These are phyloP conservation scores for Leptosphaerulina australis DNA, from an alignment of 2,329 filamentous ascomycete genomes.

Conservation along the genomic window DNA sequence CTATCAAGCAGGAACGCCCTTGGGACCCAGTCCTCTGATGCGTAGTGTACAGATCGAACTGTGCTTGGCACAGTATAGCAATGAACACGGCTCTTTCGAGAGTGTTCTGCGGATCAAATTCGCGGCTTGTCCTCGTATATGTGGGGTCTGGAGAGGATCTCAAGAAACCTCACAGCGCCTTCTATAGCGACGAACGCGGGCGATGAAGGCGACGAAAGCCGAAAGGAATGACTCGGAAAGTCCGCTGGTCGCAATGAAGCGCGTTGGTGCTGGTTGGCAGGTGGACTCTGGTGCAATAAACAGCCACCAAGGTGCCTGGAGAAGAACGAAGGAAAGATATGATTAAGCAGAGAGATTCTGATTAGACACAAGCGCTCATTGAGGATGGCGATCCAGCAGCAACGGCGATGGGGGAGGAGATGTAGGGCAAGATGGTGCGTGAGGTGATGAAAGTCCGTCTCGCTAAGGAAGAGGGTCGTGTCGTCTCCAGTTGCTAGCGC, in stretches of 20 bases:
- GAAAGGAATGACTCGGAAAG: conserved; percentile 39
- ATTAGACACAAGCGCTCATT: conserved; percentile 40
- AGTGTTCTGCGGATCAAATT: conserved; percentile 4
- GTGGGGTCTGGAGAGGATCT: conserved; percentile 12
- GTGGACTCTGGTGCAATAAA: conserved; percentile 43
- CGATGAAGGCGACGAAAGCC: conserved; percentile 10
- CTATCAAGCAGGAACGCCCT: conserved; percentile 7
- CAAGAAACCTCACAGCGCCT: conserved; percentile 18
- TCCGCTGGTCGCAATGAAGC: conserved; percentile 24
- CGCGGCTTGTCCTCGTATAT: conserved; percentile 4
- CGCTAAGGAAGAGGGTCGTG: conserved; percentile 12
- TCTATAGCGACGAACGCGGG: conserved; percentile 18
- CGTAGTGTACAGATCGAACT: neutral
- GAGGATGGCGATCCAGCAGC: conserved; percentile 25
- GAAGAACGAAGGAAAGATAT: conserved; percentile 46
- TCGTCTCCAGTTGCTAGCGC: conserved; percentile 4
- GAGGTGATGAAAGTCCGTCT: conserved; percentile 19
- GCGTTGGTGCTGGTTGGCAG: conserved; percentile 16
- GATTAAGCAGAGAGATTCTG: conserved; percentile 42
- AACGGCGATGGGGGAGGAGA: conserved; percentile 22
- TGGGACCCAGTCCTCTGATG: conserved; percentile 13
- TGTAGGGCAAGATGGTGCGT: conserved; percentile 23
- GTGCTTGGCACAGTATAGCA: conserved; percentile 10
- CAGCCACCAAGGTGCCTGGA: conserved; percentile 45
- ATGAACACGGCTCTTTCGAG: conserved; percentile 27